Evolutionary conservation across 2,329 filamentous ascomycete genomes (phyloP).

Genomic region (Verruconis gallopava): DNA sequence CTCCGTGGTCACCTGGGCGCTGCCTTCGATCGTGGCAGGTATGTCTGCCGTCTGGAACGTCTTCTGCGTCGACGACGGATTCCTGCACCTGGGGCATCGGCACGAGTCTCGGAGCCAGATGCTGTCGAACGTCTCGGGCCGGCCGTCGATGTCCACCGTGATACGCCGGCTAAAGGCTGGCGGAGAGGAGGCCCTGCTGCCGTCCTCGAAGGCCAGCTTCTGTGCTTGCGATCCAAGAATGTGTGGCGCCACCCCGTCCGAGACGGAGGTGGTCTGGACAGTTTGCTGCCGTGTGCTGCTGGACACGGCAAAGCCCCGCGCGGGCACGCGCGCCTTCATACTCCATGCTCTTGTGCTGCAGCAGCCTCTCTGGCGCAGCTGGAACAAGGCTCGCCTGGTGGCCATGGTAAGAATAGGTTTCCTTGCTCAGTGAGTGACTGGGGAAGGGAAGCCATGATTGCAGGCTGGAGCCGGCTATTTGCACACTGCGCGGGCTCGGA

Average conservation of each 20-base stretch:
- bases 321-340: background rate
- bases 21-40: constrained; percentile 26
- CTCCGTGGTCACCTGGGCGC: constrained; percentile 20
- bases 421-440: too few species aligned
- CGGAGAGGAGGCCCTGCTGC: background rate
- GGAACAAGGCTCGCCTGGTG: background rate
- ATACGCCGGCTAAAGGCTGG: constrained; percentile 1
- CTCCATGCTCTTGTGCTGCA: background rate
- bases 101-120: constrained; percentile 44
- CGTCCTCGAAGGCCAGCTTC: constrained; percentile 1
- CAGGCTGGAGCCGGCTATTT: background rate
- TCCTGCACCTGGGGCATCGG: constrained; percentile 42
- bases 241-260: constrained; percentile 2
- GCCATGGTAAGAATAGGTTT: too few species aligned
- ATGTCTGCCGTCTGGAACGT: constrained; percentile 54
- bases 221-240: background rate
- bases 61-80: constrained; percentile 49
- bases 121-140: constrained; percentile 14
- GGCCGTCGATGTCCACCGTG: constrained; percentile 9
- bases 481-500: background rate
- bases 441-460: background rate
- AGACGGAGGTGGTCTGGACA: background rate
- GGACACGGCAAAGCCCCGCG: background rate
- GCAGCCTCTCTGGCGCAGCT: background rate
- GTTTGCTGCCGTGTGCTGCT: background rate